These are phyloP conservation scores for Oenanthe javanica DNA, from an alignment of 140 eudicot genomes.

Conservation along the genomic window DNA sequence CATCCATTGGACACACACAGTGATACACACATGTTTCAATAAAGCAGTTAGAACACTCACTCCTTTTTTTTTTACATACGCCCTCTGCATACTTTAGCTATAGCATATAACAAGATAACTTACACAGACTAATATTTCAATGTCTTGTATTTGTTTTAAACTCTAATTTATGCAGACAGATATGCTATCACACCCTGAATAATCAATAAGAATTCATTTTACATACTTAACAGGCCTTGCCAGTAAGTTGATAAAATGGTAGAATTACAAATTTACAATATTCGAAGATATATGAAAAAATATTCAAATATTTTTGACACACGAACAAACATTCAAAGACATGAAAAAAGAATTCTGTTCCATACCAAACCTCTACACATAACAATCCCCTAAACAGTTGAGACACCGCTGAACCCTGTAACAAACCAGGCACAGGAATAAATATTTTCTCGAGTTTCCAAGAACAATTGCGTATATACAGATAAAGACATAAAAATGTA, in stretches of 20 bases:
- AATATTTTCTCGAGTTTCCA: neutral
- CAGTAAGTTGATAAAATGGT: neutral
- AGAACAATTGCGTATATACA: too few relatives aligned
- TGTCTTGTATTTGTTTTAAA: neutral
- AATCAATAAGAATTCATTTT: neutral
- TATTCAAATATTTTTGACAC: too few relatives aligned
- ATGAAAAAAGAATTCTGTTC: neutral
- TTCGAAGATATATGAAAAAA: too few relatives aligned
- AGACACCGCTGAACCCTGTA: constrained; percentile 76
- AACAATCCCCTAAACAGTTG: constrained; percentile 66
- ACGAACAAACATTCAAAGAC: neutral
- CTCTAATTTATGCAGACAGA: neutral
- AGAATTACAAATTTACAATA: neutral
- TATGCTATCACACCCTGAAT: neutral
- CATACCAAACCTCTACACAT: neutral
- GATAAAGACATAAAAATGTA: neutral
- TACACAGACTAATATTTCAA: neutral
- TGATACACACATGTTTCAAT: neutral
- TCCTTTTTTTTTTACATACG: neutral
- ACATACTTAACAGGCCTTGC: neutral
- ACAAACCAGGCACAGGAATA: neutral
- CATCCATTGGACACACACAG: neutral
- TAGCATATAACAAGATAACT: neutral
- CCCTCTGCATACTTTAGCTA: neutral
- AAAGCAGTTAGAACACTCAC: neutral